Base-by-base conservation (phyloP, 768 basidiomycete species). In the Pisolithus sp. region DNA sequence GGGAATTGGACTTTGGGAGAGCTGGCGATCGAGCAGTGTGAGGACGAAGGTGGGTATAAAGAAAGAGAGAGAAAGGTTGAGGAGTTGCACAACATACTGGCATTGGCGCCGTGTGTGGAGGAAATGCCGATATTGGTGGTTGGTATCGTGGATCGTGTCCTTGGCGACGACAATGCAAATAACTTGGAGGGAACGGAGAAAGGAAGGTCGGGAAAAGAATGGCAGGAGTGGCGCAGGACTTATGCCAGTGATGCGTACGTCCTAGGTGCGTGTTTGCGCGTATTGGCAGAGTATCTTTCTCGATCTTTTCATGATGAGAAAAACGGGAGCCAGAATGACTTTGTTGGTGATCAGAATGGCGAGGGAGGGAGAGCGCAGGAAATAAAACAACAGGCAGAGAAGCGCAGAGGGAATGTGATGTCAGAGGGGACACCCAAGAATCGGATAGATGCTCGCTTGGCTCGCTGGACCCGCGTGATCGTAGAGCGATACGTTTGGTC, bases 401-500 rank as follows among this genome's bases (percentile, higher is more conserved):
- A 8, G 1, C 9, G 7, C 7, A 10, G 34, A 34, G 12, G 12
- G 34, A 13, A 10, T 12, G 13, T 15, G 34, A 15, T 13, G 13
- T 13, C 34, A 34, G 34, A 34, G 34, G 34, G 34, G 34, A 34
- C 34, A 34, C 34, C 83, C 81, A 59, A 57, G 1, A 64, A 67
- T 3, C 60, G 68, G 26, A 70, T 80, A 1, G 76, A 86, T 49
- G 18, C n/a, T 8, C 15, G 23, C 49, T 23, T 86, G 6, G 58
- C 51, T 2, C 42, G 50, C 2, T 89, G 86, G 85, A 72, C 72
- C 1, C 67, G 53, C 46, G 65, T 61, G 31, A 70, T 76, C 18
- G 60, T 76, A 0, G 64, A 69, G 43, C 72, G 68, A 39, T 92
- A 86, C 85, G 66, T 69, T 5, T 80, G 76, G 77, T 83, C 80